phyloP scores from a whole-genome alignment of 495 filamentous ascomycete genomes.

The Rhypophila decipiens region DNA sequence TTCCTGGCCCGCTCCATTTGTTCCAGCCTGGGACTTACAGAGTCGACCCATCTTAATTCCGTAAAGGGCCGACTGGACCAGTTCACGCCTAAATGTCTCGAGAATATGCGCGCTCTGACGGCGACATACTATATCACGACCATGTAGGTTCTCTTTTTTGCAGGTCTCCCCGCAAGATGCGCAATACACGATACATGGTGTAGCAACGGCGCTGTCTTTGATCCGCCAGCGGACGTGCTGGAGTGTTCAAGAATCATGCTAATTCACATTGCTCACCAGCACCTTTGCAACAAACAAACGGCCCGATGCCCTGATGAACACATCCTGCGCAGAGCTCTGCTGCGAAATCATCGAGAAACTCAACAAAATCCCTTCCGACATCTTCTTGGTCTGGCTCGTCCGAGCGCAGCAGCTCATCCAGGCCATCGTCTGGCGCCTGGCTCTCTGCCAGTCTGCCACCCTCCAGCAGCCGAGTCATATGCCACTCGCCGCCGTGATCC shows the following conservation, averaged over 20 bases:
- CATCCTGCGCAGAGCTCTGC: slow-evolving; percentile 16
- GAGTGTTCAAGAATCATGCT: not conserved
- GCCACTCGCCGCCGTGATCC: slow-evolving; percentile 13
- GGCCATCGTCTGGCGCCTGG: slow-evolving; percentile 17
- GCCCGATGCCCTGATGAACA: slow-evolving; percentile 24
- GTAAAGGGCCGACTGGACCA: no score
- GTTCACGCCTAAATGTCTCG: slow-evolving; percentile 11
- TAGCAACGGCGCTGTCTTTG: no score
- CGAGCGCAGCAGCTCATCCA: slow-evolving; percentile 23
- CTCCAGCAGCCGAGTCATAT: slow-evolving; percentile 7
- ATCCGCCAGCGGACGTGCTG: no score
- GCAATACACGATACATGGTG: no score
- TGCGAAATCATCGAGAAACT: slow-evolving; percentile 14
- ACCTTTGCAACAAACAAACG: slow-evolving; percentile 28
- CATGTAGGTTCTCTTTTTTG: slow-evolving; percentile 14
- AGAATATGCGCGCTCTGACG: slow-evolving; percentile 23
- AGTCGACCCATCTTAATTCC: no score
- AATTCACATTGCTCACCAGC: slow-evolving; percentile 1
- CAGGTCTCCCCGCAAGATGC: no score
- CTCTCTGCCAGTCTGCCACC: slow-evolving; percentile 5
- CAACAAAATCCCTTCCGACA: slow-evolving; percentile 19
- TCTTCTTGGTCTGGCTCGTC: slow-evolving; percentile 20
- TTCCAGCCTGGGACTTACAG: slow-evolving; percentile 12
- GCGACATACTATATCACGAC: slow-evolving; percentile 29
- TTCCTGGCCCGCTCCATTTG: slow-evolving; percentile 23